phyloP scores from a whole-genome alignment of 805 yeast genomes.

The Yarrowia osloensis region DNA sequence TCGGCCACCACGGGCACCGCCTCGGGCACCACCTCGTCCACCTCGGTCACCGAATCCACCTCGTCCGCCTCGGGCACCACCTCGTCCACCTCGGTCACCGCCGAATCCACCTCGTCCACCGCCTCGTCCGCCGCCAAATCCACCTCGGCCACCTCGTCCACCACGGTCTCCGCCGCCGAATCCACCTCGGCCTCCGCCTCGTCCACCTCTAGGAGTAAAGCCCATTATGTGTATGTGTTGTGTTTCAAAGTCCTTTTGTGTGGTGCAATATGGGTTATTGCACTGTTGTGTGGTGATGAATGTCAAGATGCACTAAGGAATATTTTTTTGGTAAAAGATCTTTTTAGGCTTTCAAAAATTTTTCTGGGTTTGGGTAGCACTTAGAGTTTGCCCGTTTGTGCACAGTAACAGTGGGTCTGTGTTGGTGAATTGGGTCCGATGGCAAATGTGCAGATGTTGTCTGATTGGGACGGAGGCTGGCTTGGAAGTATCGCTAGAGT shows the following conservation, averaged over 20 bases:
- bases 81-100: constrained; percentile 51
- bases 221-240: constrained; percentile 28
- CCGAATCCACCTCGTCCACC: constrained; percentile 53
- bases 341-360: constrained; percentile 28
- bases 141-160: constrained; percentile 37
- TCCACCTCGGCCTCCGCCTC: constrained; percentile 46
- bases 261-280: constrained; percentile 18
- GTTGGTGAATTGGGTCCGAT: not conserved
- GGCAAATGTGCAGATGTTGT: not conserved
- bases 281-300: constrained; percentile 24
- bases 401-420: not conserved
- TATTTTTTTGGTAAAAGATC: constrained; percentile 12
- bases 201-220: constrained; percentile 31
- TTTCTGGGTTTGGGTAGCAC: constrained; percentile 24
- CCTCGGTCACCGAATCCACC: constrained; percentile 2
- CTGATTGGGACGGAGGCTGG: not conserved
- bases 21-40: constrained; percentile 32
- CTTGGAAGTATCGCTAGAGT: not conserved
- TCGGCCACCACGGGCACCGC: constrained; percentile 38
- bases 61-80: constrained; percentile 48
- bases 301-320: constrained; percentile 20
- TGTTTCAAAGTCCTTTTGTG: not conserved
- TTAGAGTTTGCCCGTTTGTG: not conserved
- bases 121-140: constrained; percentile 40
- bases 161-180: constrained; percentile 39